Percentiles rank a stretch among this genome's conserved stretches.
Conservation (phyloP, 495 filamentous ascomycete genomes). For the Xylaria palmicola region DNA sequence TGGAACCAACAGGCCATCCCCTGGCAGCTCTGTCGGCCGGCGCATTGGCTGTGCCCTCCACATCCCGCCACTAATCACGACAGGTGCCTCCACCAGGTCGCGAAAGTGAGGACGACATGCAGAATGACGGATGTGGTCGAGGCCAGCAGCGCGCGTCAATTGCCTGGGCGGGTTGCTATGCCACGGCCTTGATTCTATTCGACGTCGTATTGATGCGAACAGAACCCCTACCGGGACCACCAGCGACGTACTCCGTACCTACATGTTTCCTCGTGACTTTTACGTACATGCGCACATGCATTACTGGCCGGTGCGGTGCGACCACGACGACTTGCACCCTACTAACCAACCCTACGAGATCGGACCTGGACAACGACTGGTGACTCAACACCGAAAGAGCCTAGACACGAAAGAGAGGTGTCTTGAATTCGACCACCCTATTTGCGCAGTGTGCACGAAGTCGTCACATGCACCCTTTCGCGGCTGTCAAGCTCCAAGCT, state of each 20-base stretch:
- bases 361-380: not conserved
- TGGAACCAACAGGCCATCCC: not conserved
- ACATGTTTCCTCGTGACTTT: too few relatives aligned
- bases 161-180: not conserved
- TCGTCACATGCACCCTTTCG: not conserved
- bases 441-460: not conserved
- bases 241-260: too few relatives aligned
- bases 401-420: not conserved
- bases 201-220: conserved; percentile 3
- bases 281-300: not conserved
- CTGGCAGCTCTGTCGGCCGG: not conserved
- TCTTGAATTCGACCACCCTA: conserved; percentile 8
- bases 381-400: conserved; percentile 11
- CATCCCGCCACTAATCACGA: conserved; percentile 5
- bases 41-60: conserved; percentile 12
- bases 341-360: not conserved
- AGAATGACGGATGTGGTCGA: not conserved
- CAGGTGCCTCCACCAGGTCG: not conserved
- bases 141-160: not conserved
- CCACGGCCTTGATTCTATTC: not conserved
- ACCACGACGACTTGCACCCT: not conserved
- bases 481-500: not conserved
- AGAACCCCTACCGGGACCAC: not conserved
- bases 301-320: not conserved
- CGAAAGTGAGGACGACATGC: not conserved